Base-by-base conservation (phyloP, 2,329 filamentous ascomycete genomes). In the Colletotrichum falcatum region DNA sequence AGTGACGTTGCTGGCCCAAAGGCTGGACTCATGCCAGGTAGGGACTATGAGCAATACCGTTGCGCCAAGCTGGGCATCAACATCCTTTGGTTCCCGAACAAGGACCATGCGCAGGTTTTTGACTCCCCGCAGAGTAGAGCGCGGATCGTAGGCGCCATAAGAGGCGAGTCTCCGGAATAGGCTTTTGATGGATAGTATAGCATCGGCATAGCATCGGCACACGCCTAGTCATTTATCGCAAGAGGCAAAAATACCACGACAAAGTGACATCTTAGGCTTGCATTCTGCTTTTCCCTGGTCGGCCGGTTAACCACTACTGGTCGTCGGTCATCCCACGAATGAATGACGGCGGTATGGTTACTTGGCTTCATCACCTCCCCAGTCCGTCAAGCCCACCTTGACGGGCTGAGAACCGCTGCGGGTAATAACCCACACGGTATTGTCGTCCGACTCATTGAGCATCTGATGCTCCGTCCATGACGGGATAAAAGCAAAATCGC, bases 391-490 rank as follows among this genome's bases (percentile, higher is more conserved):
- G 75, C 90, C 89, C 33, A 89, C 88, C 7, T 91, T 89, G 1
- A 89, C 84, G 0, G 91, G 90, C 65, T 84, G 83, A 2, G 86
- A 77, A 0, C 90, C 91, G 73, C 87, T 89, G 28, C 90, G 85
- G 6, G 89, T 88, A 54, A 93, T 86, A 14, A 92, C 85, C 89
- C 90, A 92, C 46, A 89, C 86, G 2, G 91, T 81, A 56, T 91
- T 88, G 60, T 76, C 78, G 53, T 90, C 88, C 1, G 86, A 86
- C 46, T 92, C 87, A 74, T 94, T 94, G 26, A 90, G 82, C 64
- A 91, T 86, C 77, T 93, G 90, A 79, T 94, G 90, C 77, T 94
- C 91, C 0, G 89, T 88, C 84, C 87, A 92, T 0, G 90, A 87
- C 0, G 91, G 91, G 16, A 94, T 86, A 65, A 92, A 84, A 3